Percentiles rank a stretch among this genome's conserved stretches.
Conservation (phyloP, 2,329 filamentous ascomycete species). For the Ophiocordyceps robertsii region DNA sequence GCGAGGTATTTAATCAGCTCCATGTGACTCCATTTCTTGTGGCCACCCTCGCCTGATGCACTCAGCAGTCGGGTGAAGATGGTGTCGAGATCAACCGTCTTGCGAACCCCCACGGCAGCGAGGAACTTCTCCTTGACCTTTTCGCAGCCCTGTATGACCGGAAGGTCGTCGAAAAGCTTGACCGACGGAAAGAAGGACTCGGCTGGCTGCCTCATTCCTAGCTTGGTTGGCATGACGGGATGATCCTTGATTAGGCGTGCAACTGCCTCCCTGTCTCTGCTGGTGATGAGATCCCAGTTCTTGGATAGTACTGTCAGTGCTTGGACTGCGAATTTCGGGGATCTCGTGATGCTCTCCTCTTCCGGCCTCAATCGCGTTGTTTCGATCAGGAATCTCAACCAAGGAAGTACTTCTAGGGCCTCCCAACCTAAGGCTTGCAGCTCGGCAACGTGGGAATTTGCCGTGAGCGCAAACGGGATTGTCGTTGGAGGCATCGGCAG, state of each 20-base stretch:
- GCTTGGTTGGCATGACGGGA: conserved; percentile 76
- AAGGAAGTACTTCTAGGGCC: conserved; percentile 70
- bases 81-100: conserved; percentile 87
- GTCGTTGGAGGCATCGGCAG: conserved; percentile 71
- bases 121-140: conserved; percentile 87
- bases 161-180: conserved; percentile 86
- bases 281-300: conserved; percentile 71
- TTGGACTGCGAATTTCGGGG: conserved; percentile 60
- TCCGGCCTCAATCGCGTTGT: conserved; percentile 44
- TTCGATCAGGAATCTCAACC: conserved; percentile 71
- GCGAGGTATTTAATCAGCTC: conserved; percentile 91
- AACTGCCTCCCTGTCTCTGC: conserved; percentile 51
- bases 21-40: conserved; percentile 75
- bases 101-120: conserved; percentile 70
- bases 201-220: conserved; percentile 72
- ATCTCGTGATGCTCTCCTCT: conserved; percentile 57
- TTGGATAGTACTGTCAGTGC: conserved; percentile 74
- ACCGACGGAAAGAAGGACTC: conserved; percentile 93
- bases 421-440: conserved; percentile 77
- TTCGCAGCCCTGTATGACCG: conserved; percentile 61
- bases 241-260: conserved; percentile 49
- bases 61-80: conserved; percentile 80
- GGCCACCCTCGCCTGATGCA: conserved; percentile 35
- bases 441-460: conserved; percentile 49
- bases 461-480: conserved; percentile 75